Percentiles rank a stretch among this genome's conserved stretches.
Conservation (phyloP, 495 filamentous ascomycete genomes). For the Penicillium tannophilum region DNA sequence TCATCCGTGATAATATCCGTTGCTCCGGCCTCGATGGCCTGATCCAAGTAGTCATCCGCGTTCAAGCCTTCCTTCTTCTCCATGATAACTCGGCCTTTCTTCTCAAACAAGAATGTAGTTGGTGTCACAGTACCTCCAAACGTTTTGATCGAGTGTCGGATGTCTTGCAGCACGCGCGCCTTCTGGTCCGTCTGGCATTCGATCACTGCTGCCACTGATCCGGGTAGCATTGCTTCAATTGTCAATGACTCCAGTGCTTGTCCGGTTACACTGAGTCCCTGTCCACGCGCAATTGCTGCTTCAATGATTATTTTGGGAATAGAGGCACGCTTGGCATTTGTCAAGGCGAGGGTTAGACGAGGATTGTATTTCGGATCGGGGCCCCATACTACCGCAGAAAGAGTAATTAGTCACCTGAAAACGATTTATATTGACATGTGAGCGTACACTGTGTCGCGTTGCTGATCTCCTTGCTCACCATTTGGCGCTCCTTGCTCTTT, state of each 20-base stretch:
- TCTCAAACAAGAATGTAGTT: conserved; percentile 81
- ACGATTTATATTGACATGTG: background rate
- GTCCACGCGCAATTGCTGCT: conserved; percentile 79
- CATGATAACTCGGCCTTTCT: conserved; percentile 70
- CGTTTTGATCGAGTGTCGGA: conserved; percentile 68
- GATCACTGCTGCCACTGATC: conserved; percentile 76
- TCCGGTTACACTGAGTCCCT: conserved; percentile 74
- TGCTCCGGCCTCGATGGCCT: conserved; percentile 82
- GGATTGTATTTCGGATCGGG: conserved; percentile 72
- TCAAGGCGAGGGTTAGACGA: conserved; percentile 69
- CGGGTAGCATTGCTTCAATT: conserved; percentile 81
- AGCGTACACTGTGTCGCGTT: conserved; percentile 56
- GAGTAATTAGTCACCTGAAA: conserved; percentile 5
- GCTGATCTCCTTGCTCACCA: conserved; percentile 54
- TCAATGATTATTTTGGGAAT: conserved; percentile 86
- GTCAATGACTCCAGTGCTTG: conserved; percentile 71
- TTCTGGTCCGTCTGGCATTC: conserved; percentile 85
- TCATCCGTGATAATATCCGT: conserved; percentile 75
- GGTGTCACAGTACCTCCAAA: conserved; percentile 67
- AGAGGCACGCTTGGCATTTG: conserved; percentile 79
- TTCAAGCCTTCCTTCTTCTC: conserved; percentile 60
- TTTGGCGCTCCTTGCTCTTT: conserved; percentile 52
- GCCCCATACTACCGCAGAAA: conserved; percentile 54
- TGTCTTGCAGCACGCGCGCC: conserved; percentile 66
- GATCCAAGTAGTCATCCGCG: conserved; percentile 78